A percentile compares a stretch with the other conserved stretches of the same genome.
phyloP scores from a whole-genome alignment of 306 rosid genomes.

The Rosa persica region DNA sequence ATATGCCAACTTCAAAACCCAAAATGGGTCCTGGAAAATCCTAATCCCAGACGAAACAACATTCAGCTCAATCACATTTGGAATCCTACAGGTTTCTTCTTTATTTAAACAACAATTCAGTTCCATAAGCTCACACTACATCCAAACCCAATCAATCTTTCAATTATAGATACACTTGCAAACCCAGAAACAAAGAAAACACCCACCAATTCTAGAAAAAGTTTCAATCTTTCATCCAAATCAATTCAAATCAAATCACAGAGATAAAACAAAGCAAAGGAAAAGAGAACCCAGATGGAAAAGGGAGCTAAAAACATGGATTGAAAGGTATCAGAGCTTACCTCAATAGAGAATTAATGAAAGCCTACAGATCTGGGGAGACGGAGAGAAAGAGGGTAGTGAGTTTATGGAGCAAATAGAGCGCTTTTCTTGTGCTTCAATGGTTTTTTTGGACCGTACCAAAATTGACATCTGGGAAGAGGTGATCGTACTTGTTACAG shows the following conservation, averaged over 20 bases:
- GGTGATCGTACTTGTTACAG: background rate
- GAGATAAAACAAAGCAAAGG: background rate
- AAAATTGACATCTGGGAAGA: background rate
- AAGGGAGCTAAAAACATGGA: background rate
- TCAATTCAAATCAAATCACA: background rate
- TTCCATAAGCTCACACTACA: background rate
- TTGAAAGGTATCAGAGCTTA: background rate
- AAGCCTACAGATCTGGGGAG: background rate
- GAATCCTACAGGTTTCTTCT: background rate
- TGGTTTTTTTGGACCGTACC: background rate
- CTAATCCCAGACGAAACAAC: background rate
- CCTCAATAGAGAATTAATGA: constrained; percentile 10
- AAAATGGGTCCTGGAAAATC: background rate
- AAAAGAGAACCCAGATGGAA: background rate
- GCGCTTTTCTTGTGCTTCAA: constrained; percentile 8
- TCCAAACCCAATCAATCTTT: background rate
- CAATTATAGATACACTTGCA: background rate
- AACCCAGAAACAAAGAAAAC: background rate
- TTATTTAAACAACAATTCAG: background rate
- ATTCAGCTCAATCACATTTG: background rate
- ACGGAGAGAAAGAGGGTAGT: background rate
- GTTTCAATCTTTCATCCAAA: background rate
- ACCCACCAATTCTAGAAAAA: background rate
- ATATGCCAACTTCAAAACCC: background rate
- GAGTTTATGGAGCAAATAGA: background rate